Percentiles rank a stretch among this genome's conserved stretches.
These are phyloP conservation scores for Meira nashicola DNA, from an alignment of 1,284 basidiomycete genomes.

Conservation along the genomic window DNA sequence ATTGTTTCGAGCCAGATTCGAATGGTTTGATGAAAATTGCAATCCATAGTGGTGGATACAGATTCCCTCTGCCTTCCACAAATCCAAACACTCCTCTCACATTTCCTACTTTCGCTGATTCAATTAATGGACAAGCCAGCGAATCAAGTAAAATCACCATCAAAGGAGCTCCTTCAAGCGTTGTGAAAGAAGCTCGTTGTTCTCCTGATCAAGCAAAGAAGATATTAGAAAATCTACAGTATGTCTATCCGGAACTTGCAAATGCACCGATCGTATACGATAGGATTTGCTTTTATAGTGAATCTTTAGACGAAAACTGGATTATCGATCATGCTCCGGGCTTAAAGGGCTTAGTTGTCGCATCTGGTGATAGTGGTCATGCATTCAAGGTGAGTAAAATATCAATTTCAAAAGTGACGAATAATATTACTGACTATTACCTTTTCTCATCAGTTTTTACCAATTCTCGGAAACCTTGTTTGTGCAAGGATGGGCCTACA, in stretches of 20 bases:
- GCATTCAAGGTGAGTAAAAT: constrained; percentile 53
- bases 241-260: constrained; percentile 68
- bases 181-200: constrained; percentile 54
- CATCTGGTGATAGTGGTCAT: constrained; percentile 56
- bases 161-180: not conserved
- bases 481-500: constrained; percentile 60
- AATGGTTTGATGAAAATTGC: constrained; percentile 69
- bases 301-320: constrained; percentile 56
- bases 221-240: constrained; percentile 60
- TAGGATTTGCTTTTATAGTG: constrained; percentile 72
- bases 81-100: not conserved
- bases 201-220: constrained; percentile 60
- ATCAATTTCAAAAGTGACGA: too few relatives aligned
- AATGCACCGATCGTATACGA: constrained; percentile 29
- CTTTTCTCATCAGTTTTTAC: constrained; percentile 63
- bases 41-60: constrained; percentile 65
- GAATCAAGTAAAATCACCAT: not conserved
- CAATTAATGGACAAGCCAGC: not conserved
- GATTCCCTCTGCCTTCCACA: constrained; percentile 54
- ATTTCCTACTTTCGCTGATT: constrained; percentile 2
- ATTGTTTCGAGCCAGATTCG: constrained; percentile 62
- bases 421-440: not conserved
- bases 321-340: constrained; percentile 56
- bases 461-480: constrained; percentile 71
- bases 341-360: constrained; percentile 54